Conservation (phyloP, 805 yeast genomes). For the Pichia manshurica region DNA sequence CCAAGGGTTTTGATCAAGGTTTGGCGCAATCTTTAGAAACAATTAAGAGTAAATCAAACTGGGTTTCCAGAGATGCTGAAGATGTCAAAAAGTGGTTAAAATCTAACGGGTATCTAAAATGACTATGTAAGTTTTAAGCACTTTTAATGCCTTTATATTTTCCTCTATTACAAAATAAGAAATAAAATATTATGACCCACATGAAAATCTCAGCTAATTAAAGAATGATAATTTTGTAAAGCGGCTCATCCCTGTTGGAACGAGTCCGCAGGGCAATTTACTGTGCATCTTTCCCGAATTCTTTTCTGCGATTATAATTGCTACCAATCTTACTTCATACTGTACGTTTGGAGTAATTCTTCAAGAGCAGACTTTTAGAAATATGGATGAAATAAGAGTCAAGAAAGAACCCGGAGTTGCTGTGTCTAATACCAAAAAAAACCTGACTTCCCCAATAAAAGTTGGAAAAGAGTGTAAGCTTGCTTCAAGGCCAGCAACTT, state of each 20-base stretch:
- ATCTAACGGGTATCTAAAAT: slow-evolving; percentile 21
- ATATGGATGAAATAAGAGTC: slow-evolving; percentile 3
- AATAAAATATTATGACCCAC: not conserved
- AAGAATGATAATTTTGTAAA: not conserved
- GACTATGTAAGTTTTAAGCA: not conserved
- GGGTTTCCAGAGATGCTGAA: slow-evolving; percentile 48
- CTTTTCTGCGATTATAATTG: no score
- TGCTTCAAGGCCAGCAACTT: not conserved
- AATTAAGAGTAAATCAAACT: slow-evolving; percentile 44
- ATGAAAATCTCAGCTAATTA: no score
- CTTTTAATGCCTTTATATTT: not conserved
- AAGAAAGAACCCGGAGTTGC: slow-evolving; percentile 5
- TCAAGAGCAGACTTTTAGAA: no score
- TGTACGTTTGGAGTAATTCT: no score
- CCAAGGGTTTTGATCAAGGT: slow-evolving; percentile 54
- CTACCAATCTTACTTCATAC: no score
- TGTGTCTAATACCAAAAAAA: not conserved
- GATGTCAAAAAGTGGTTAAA: slow-evolving; percentile 43
- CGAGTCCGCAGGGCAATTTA: no score
- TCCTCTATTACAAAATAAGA: not conserved
- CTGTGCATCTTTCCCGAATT: no score
- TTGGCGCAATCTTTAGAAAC: slow-evolving; percentile 54
- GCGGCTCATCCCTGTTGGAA: not conserved
- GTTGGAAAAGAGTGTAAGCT: not conserved
- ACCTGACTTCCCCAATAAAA: not conserved